A percentile compares a stretch with the other conserved stretches of the same genome.
Conservation (phyloP, 805 yeast genomes). For the Brettanomyces bruxellensis region DNA sequence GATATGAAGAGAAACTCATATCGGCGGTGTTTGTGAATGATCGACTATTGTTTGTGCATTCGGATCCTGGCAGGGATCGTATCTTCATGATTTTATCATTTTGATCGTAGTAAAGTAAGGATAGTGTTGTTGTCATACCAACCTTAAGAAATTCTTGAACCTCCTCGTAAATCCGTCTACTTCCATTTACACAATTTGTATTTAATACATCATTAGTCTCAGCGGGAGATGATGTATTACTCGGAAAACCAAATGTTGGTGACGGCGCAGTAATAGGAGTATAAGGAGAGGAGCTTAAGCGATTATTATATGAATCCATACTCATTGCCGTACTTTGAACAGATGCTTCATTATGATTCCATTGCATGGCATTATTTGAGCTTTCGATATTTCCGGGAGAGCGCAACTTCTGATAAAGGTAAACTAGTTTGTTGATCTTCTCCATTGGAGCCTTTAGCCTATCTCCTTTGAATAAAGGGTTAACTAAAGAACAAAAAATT, state of each 20-base stretch:
- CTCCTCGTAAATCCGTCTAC: constrained; percentile 16
- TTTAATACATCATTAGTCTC: too few species aligned
- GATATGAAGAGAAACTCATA: constrained; percentile 13
- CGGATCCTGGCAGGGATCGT: constrained; percentile 1
- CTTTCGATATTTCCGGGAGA: constrained; percentile 5
- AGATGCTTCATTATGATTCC: not conserved
- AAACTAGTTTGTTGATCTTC: constrained; percentile 42
- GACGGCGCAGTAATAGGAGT: constrained; percentile 7
- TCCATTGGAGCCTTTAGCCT: constrained; percentile 44
- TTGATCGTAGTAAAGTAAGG: constrained; percentile 20
- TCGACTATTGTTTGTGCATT: not conserved
- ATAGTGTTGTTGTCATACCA: constrained; percentile 28
- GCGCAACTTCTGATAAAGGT: constrained; percentile 23
- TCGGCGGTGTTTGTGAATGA: not conserved
- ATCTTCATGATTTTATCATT: constrained; percentile 21
- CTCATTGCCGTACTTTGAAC: not conserved
- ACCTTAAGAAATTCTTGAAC: constrained; percentile 34
- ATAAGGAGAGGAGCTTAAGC: not conserved
- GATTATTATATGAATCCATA: constrained; percentile 5
- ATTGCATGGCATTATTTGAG: not conserved
- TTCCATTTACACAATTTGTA: too few species aligned
- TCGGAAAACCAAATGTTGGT: not conserved
- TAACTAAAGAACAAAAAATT: constrained; percentile 30
- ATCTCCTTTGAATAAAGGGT: constrained; percentile 42
- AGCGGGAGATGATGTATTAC: not conserved